These are phyloP conservation scores for Penicillium freii DNA, from an alignment of 2,329 filamentous ascomycete species.

Conservation along the genomic window DNA sequence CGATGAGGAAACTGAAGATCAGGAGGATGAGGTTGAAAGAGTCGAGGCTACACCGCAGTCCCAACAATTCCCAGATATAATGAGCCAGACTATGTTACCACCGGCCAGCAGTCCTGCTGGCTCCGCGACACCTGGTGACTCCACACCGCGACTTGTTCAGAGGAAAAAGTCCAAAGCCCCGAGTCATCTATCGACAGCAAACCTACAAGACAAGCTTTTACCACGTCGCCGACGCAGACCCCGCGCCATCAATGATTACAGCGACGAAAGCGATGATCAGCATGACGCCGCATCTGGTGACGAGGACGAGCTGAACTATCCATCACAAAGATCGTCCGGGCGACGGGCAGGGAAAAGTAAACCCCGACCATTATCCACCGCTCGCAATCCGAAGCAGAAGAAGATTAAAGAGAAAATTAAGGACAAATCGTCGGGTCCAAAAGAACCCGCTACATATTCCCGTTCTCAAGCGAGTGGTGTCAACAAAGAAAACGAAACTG, in stretches of 20 bases:
- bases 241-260: constrained; percentile 16
- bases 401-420: constrained; percentile 17
- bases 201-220: constrained; percentile 37
- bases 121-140: constrained; percentile 7
- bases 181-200: constrained; percentile 34
- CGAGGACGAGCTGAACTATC: constrained; percentile 40
- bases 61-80: constrained; percentile 20
- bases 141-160: not conserved
- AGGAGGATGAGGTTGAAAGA: not conserved
- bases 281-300: constrained; percentile 26
- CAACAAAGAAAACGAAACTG: constrained; percentile 35
- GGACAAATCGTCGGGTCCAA: constrained; percentile 7
- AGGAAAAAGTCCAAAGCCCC: constrained; percentile 12
- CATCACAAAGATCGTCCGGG: constrained; percentile 14
- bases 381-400: constrained; percentile 16
- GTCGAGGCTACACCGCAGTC: constrained; percentile 9
- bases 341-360: constrained; percentile 21
- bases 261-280: constrained; percentile 30
- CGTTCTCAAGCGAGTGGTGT: constrained; percentile 11
- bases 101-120: constrained; percentile 37
- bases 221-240: constrained; percentile 32
- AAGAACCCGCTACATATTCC: constrained; percentile 12
- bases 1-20: not conserved
- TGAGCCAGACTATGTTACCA: constrained; percentile 39
- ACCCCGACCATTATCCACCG: constrained; percentile 21